Base-by-base conservation (phyloP, 2,329 filamentous ascomycete genomes). In the Hymenoscyphus infarciens region DNA sequence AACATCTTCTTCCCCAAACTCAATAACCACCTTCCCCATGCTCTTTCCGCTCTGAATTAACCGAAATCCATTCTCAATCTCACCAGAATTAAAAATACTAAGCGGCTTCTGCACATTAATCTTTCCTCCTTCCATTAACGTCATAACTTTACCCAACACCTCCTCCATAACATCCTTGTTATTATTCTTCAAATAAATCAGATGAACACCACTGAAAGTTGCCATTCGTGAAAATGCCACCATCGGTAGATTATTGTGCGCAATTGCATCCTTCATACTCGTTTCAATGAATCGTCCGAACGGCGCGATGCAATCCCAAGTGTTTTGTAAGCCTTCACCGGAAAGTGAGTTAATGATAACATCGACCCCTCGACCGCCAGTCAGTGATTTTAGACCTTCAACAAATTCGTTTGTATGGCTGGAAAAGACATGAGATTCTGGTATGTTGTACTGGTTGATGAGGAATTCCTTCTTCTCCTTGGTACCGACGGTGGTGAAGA, bases 261-360 rank as follows among this genome's bases (percentile, higher is more conserved):
- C 15, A 25, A 63, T 53, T 5, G 68, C 63, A 56, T 68, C 64
- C 53, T 56, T 70, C 49, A 73, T 74, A 0, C 72, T 73, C 42
- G 78, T 72, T 63, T 78, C 76, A 2, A 78, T 56, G 61, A 78
- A 77, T 5, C 73, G 66, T 2, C 77, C 77, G 54, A 72, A 73
- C 0, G 68, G 66, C 4, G 74, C 73, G 22, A 77, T 70, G 55
- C 78, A 81, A 8, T 74, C 64, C 78, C 77, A 82, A 0, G 77
- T 78, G 0, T 76, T 74, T 19, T 77, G 77, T 0, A 82, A 69
- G 55, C 59, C 70, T 65, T 67, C 65, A 16, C 60, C 60, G 11
- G 66, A 16, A 7, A 61, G 35, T n/a, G 71, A 71, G 60, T 73
- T 74, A 3, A 75, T 52, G 5, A 74, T 63, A 2, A 74, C 63